Conservation (phyloP, 2,329 filamentous ascomycete species). For the Stachybotrys chartarum region DNA sequence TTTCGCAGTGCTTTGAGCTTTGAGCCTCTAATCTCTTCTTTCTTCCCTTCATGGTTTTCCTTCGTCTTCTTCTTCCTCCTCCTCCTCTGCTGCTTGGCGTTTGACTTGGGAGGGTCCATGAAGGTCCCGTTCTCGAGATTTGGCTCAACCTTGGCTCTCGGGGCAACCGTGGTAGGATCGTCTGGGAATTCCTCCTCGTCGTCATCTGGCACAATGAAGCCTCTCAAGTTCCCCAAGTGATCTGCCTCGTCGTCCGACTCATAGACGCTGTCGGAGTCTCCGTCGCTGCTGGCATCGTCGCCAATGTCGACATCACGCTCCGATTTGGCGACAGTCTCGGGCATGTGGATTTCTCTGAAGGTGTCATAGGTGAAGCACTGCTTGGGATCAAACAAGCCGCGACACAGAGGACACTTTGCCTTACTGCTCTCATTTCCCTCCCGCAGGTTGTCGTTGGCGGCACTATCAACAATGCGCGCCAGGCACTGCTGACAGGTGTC, state of each 20-base stretch:
- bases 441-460: conserved; percentile 44
- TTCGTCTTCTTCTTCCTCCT: conserved; percentile 16
- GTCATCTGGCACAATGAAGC: conserved; percentile 41
- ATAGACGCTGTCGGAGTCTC: conserved; percentile 25
- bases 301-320: conserved; percentile 8
- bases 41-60: conserved; percentile 27
- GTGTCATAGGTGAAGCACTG: conserved; percentile 66
- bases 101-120: neutral
- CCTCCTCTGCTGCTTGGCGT: neutral
- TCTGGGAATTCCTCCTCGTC: conserved; percentile 23
- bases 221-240: conserved; percentile 35
- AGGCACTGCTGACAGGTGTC: conserved; percentile 73
- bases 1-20: conserved; percentile 61
- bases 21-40: conserved; percentile 40
- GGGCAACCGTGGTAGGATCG: conserved; percentile 10
- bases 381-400: conserved; percentile 56
- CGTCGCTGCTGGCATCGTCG: conserved; percentile 25
- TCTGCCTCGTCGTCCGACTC: conserved; percentile 26
- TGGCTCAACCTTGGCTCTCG: conserved; percentile 10
- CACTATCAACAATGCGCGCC: conserved; percentile 56
- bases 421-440: conserved; percentile 51
- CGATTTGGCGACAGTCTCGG: conserved; percentile 25
- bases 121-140: neutral
- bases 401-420: conserved; percentile 70
- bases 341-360: conserved; percentile 68